Evolutionary conservation across 495 filamentous ascomycete genomes (phyloP), one percentile per base, ranked within the genome.

Genomic region (Articulospora tetracladia): DNA sequence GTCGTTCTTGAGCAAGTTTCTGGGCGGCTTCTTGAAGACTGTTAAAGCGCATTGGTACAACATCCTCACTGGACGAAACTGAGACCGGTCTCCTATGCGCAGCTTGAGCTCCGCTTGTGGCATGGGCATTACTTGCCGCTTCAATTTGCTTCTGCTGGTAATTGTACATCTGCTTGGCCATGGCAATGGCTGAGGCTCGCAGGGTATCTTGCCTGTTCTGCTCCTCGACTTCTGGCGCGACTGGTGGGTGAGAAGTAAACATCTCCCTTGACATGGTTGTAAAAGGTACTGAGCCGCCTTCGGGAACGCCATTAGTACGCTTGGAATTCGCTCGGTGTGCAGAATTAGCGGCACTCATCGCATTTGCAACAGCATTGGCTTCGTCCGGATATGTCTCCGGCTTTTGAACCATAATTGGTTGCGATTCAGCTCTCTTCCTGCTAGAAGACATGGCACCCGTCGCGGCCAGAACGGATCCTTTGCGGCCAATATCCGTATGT

Each of bases 141-240:
- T 85, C 78, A 27, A 79, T 77, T 39, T 80, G 73, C 39, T 77
- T 81, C 72, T 82, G 84, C 67, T 88, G 83, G 51, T 83, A 69
- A 15, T 73, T 81, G 71, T 91, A 95, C 87, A 96, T 91, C 59
- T 87, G 80, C 70, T 84, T 90, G 24, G 92, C 91, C 91, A 96
- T 96, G 3, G 86, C 89, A 1, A 96, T 72, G 3, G 92, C 89
- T 19, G 92, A 91, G 20, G 91, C 91, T 59, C 84, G 88, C 0
- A 96, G 73, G 6, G 85, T 84, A 68, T 89, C 86, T 32, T 83
- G 77, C 54, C 79, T 83, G 46, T 82, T 86, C 70, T 85, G 77
- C 62, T 95, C 92, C 34, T 95, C 87, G 0, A 85, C 67, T 66
- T 95, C 91, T 7, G 77, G 73, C 30, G 83, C 75, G 6, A 94